Evolutionary conservation across 177 flowering plant genomes (phyloP).

Genomic region (Vitis hybrid): DNA sequence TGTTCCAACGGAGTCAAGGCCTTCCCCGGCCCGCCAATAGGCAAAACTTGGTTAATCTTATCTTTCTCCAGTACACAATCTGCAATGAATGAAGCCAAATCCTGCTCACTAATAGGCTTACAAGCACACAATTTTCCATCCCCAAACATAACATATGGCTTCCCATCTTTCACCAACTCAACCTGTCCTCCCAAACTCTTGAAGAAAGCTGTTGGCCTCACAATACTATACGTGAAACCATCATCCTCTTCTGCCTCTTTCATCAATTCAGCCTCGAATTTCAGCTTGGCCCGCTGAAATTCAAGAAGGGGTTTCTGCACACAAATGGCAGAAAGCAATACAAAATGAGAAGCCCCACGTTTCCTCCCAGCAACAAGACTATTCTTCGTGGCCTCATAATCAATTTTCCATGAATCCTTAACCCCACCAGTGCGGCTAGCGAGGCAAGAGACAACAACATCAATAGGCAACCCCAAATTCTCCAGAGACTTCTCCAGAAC

Average conservation of each 20-base stretch:
- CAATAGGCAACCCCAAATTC: slow-evolving; percentile 50
- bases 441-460: slow-evolving; percentile 89
- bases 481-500: slow-evolving; percentile 52
- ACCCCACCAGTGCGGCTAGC: slow-evolving; percentile 91
- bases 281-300: slow-evolving; percentile 90
- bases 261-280: slow-evolving; percentile 76
- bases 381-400: slow-evolving; percentile 88
- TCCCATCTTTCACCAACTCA: slow-evolving; percentile 89
- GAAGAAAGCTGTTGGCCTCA: slow-evolving; percentile 95
- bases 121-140: slow-evolving; percentile 92
- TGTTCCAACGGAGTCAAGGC: slow-evolving; percentile 92
- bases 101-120: slow-evolving; percentile 91
- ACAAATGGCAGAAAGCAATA: slow-evolving; percentile 88
- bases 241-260: slow-evolving; percentile 44
- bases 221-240: slow-evolving; percentile 78
- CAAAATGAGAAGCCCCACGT: slow-evolving; percentile 81
- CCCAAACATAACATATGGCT: slow-evolving; percentile 98
- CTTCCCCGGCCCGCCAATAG: slow-evolving; percentile 95
- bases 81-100: slow-evolving; percentile 80
- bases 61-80: slow-evolving; percentile 77
- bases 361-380: slow-evolving; percentile 73
- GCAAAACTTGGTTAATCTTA: slow-evolving; percentile 67
- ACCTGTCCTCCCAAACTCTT: slow-evolving; percentile 96
- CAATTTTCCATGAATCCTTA: slow-evolving; percentile 89
- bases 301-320: slow-evolving; percentile 93